Percentiles rank a stretch among this genome's conserved stretches.
Conservation (phyloP, 495 filamentous ascomycete genomes). For the Penicillium antarcticum region DNA sequence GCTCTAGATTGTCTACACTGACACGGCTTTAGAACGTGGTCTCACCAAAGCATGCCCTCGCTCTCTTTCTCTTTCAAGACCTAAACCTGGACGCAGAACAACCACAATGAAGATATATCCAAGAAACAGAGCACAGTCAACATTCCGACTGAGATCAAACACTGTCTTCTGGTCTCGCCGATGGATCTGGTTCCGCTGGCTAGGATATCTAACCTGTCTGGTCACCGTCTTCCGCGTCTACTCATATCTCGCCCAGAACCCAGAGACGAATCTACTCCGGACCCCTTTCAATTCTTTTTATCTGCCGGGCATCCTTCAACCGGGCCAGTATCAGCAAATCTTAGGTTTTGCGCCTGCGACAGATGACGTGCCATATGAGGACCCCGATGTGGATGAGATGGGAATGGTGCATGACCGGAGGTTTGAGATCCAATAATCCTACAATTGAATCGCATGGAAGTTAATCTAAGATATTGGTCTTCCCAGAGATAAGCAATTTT, state of each 20-base stretch:
- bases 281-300: background rate
- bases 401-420: conserved; percentile 13
- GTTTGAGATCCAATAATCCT: conserved; percentile 1
- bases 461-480: background rate
- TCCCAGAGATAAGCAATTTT: conserved; percentile 21
- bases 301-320: conserved; percentile 10
- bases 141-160: background rate
- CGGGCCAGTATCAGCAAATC: conserved; percentile 16
- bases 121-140: background rate
- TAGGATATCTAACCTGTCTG: conserved; percentile 5
- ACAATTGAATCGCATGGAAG: no score
- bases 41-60: background rate
- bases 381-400: conserved; percentile 15
- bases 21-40: no score
- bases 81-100: background rate
- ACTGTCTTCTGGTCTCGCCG: conserved; percentile 1
- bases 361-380: conserved; percentile 9
- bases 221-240: conserved; percentile 8
- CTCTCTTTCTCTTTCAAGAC: no score
- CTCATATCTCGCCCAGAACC: background rate
- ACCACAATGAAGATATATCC: background rate
- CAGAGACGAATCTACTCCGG: conserved; percentile 1
- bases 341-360: background rate
- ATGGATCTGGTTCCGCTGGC: conserved; percentile 9
- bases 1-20: no score